Base-by-base conservation (phyloP, 495 filamentous ascomycete genomes). In the Tuber magnatum region DNA sequence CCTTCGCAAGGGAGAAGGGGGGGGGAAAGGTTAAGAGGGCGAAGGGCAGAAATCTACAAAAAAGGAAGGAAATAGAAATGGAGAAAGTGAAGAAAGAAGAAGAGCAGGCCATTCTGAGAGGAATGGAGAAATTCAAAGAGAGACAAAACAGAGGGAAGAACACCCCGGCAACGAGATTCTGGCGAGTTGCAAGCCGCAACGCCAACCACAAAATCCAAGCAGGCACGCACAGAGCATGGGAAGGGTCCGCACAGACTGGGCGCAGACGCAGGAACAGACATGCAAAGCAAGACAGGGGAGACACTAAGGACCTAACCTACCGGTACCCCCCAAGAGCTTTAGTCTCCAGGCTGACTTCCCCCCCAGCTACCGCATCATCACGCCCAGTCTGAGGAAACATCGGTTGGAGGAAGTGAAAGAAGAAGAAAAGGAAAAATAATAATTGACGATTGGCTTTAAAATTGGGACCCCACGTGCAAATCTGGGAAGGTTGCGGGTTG, bases 211-310 rank as follows among this genome's bases (percentile, higher is more conserved):
- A 65, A 61, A 65, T 20, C 32, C 28, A 78, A 71, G 72, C 42
- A 71, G 72, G 68, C 71, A 78, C 76, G 72, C 68, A 73, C 75
- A 78, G 75, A 78, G 78, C 73, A 44, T 77, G 28, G 56, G 73
- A 69, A 72, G 75, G 69, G 70, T 75, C 46, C 71, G 75, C 75
- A 77, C 76, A 76, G 76, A 78, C 77, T 79, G 72, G 69, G 70
- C 65, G 70, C 44, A 35, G 76, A 69, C 77, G 72, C 76, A 77
- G 76, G 76, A 69, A 77, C 72, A 74, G 72, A 44, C 73, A 77
- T 56, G 70, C 65, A 71, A 44, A 69, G 65, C 70, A 68, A 79
- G 77, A 78, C 77, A 79, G 77, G 76, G 77, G 77, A 39, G 78
- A 79, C 78, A 75, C 76, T 68, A 71, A 69, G 69, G 41, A 71